These are phyloP conservation scores for Phytophthora foliorum DNA, from an alignment of 352 stramenopile species.

Conservation along the genomic window DNA sequence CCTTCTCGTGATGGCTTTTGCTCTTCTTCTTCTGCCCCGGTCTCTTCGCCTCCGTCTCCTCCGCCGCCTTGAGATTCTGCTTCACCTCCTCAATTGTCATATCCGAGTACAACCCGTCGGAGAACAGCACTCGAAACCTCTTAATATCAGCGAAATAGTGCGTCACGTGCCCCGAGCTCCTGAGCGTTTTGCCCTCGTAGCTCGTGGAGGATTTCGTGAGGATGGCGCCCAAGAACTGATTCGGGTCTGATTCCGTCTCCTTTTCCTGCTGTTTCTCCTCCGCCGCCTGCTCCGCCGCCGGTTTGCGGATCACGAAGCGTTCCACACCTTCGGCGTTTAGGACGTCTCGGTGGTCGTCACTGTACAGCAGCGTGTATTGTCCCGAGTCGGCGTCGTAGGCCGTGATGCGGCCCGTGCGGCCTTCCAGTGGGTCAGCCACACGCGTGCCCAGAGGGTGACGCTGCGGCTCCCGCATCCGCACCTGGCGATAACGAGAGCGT, in stretches of 20 bases:
- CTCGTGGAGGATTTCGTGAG: conserved; percentile 56
- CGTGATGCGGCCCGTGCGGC: conserved; percentile 63
- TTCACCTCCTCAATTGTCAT: conserved; percentile 54
- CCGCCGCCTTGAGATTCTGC: conserved; percentile 14
- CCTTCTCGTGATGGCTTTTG: conserved; percentile 25
- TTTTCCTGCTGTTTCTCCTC: conserved; percentile 10
- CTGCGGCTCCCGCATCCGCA: conserved; percentile 51
- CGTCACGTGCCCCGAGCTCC: conserved; percentile 53
- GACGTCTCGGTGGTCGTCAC: conserved; percentile 56
- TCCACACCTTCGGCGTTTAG: conserved; percentile 44
- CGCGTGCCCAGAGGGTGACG: conserved; percentile 58
- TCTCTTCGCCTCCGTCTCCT: conserved; percentile 40
- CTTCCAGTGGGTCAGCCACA: conserved; percentile 69
- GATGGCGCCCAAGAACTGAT: conserved; percentile 47
- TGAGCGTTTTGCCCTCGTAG: conserved; percentile 57
- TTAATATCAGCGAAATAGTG: conserved; percentile 54
- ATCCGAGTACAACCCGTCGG: conserved; percentile 52
- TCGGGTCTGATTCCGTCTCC: conserved; percentile 40
- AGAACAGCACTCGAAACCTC: conserved; percentile 59
- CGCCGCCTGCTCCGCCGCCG: conserved; percentile 4
- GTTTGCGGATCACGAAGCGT: conserved; percentile 48
- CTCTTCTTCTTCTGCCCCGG: conserved; percentile 31
- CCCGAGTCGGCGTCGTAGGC: conserved; percentile 48
- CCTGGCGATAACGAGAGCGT: conserved; percentile 12
- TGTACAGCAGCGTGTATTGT: conserved; percentile 63